These are phyloP conservation scores for Dryadomyces quercivorus DNA, from an alignment of 2,329 filamentous ascomycete species.

Conservation along the genomic window DNA sequence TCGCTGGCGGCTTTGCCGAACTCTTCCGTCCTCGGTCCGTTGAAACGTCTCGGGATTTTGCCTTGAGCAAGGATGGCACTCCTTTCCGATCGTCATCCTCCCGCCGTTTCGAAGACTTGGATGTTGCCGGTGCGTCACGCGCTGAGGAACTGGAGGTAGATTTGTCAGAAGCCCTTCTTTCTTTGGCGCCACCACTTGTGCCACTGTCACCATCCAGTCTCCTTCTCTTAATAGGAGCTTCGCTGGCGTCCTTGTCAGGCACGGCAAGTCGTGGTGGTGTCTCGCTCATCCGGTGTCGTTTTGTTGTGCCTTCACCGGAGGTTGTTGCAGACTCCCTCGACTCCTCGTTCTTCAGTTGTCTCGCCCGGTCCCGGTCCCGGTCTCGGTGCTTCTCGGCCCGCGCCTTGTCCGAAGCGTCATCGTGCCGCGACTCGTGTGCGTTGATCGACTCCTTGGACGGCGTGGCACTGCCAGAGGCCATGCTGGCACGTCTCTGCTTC, in stretches of 20 bases:
- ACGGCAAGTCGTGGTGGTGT: constrained; percentile 43
- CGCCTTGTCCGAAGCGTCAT: constrained; percentile 36
- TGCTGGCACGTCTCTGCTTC: constrained; percentile 44
- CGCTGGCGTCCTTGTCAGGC: constrained; percentile 39
- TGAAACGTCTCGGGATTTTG: constrained; percentile 21
- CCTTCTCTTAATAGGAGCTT: constrained; percentile 41
- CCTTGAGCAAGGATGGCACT: constrained; percentile 20
- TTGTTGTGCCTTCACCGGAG: constrained; percentile 38
- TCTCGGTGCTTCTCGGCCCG: constrained; percentile 46
- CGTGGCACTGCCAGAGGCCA: constrained; percentile 36
- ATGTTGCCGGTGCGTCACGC: constrained; percentile 13
- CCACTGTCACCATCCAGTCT: constrained; percentile 39
- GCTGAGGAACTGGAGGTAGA: constrained; percentile 7
- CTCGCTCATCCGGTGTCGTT: constrained; percentile 45
- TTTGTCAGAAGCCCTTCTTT: constrained; percentile 32
- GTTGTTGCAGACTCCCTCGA: constrained; percentile 41
- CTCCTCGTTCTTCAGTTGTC: constrained; percentile 49
- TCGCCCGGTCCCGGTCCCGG: constrained; percentile 46
- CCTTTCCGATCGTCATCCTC: constrained; percentile 28
- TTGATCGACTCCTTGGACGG: constrained; percentile 40
- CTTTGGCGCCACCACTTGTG: constrained; percentile 20
- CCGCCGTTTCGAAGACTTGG: constrained; percentile 26
- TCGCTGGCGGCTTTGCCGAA: constrained; percentile 23
- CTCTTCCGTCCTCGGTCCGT: constrained; percentile 29
- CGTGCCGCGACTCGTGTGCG: constrained; percentile 34